These are phyloP conservation scores for Tulasnella sp. DNA, from an alignment of 768 basidiomycete genomes.

Conservation along the genomic window DNA sequence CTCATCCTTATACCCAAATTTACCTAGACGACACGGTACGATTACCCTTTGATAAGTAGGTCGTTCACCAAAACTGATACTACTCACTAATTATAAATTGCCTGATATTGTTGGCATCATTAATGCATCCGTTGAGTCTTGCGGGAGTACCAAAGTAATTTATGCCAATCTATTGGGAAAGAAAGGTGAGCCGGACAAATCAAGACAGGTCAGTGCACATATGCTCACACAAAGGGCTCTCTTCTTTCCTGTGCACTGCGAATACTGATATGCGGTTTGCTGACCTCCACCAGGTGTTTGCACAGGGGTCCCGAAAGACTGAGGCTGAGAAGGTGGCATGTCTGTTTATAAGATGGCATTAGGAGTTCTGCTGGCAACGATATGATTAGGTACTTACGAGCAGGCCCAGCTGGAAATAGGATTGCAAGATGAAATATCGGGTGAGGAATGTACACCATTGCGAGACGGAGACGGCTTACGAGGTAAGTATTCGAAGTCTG, in stretches of 20 bases:
- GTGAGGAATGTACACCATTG: background rate
- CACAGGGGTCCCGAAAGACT: conserved; percentile 50
- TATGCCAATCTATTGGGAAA: conserved; percentile 88
- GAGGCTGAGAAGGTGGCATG: conserved; percentile 33
- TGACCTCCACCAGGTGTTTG: conserved; percentile 28
- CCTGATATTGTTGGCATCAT: conserved; percentile 74
- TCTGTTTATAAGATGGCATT: conserved; percentile 15
- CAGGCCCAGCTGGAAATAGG: background rate
- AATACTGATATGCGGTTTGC: conserved; percentile 70
- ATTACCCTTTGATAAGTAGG: conserved; percentile 1
- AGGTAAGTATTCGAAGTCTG: background rate
- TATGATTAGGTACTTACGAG: background rate
- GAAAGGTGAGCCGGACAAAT: background rate
- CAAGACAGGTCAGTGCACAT: background rate
- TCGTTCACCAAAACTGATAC: conserved; percentile 21
- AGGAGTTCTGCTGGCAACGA: background rate
- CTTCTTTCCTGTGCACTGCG: conserved; percentile 74
- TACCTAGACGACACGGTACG: conserved; percentile 27
- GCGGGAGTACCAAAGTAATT: conserved; percentile 61
- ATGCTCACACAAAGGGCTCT: conserved; percentile 73
- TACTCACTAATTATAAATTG: conserved; percentile 42
- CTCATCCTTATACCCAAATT: conserved; percentile 53
- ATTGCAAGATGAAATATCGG: background rate
- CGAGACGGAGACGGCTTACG: background rate
- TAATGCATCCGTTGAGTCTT: conserved; percentile 77